Percentiles rank a stretch among this genome's conserved stretches.
These are phyloP conservation scores for Talaromyces sp. DNA, from an alignment of 2,329 filamentous ascomycete species.

Conservation along the genomic window DNA sequence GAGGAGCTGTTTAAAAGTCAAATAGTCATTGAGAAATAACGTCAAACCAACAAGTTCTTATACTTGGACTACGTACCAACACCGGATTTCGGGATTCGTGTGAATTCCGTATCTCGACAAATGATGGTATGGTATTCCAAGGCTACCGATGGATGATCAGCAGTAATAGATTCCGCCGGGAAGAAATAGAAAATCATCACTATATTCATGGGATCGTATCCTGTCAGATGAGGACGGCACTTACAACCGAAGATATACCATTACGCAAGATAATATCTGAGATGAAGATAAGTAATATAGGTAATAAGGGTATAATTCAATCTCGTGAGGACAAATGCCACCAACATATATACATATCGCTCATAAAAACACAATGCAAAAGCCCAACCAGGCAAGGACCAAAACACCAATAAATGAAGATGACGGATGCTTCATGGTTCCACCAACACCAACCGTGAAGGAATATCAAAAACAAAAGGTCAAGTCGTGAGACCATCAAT, in stretches of 20 bases:
- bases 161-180: too few relatives aligned
- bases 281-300: neutral
- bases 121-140: neutral
- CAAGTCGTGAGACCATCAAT: neutral
- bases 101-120: neutral
- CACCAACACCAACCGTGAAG: constrained; percentile 4
- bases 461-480: neutral
- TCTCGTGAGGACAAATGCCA: neutral
- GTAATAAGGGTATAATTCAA: neutral
- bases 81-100: neutral
- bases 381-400: neutral
- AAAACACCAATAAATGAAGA: neutral
- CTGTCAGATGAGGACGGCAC: too few relatives aligned
- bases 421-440: neutral
- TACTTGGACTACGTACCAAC: neutral
- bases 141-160: neutral
- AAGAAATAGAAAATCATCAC: too few relatives aligned
- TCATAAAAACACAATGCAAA: neutral
- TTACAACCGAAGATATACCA: too few relatives aligned
- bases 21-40: neutral
- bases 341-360: neutral
- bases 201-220: too few relatives aligned
- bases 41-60: neutral
- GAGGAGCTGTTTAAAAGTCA: neutral
- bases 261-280: neutral